Evolutionary conservation across 2,329 filamentous ascomycete species (phyloP).

Genomic region (Neurospora crassa): DNA sequence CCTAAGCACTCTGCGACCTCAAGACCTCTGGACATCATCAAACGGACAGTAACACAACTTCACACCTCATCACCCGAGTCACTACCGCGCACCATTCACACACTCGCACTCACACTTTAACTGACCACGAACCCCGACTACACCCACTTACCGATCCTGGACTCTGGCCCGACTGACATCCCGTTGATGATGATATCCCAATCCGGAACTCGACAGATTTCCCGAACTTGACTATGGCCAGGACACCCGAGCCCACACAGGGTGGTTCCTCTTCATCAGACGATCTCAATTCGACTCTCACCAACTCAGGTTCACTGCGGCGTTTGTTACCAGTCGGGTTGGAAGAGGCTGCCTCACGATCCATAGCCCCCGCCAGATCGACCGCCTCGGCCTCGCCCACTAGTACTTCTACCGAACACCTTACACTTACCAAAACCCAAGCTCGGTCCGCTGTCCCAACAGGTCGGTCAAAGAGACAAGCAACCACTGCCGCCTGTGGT

Average conservation of each 20-base stretch:
- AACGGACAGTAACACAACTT: not conserved
- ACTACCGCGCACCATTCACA: not conserved
- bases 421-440: not conserved
- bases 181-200: not conserved
- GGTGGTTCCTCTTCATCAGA: not conserved
- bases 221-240: not conserved
- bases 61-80: not conserved
- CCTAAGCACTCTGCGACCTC: not conserved
- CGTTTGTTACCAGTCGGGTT: not conserved
- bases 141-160: not conserved
- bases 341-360: not conserved
- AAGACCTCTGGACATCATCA: not conserved
- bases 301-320: not conserved
- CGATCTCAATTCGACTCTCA: not conserved
- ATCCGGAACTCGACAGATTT: not conserved
- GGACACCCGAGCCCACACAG: not conserved
- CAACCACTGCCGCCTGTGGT: constrained; percentile 22
- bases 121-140: not conserved
- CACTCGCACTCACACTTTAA: not conserved
- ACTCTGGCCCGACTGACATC: not conserved
- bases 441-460: not conserved
- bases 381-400: not conserved
- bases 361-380: not conserved
- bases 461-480: constrained; percentile 8
- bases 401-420: not conserved